Evolutionary conservation across 345 rosid species (phyloP), one percentile per base, ranked within the genome.

Genomic region (Bruguiera parviflora): DNA sequence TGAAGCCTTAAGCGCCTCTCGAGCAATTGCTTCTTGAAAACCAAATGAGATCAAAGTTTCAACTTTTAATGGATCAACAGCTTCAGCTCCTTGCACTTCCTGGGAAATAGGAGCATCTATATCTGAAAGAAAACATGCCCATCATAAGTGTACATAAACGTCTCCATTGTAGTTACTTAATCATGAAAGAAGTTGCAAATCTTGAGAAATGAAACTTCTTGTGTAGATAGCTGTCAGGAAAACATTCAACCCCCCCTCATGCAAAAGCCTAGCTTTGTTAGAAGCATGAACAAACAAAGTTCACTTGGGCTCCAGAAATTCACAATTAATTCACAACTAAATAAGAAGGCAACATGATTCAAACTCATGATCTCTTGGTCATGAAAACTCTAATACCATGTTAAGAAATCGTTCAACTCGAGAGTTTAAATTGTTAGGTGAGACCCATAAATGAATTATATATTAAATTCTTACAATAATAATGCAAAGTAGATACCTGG

Each of bases 41-140:
- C 99, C 99, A 83, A 96, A 96, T 60, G 96, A 86, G 60, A 90
- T 57, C 82, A 96, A 84, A 55, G 90, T 92, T 65, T 89, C 96
- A 29, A 96, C 80, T 71, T 84, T 77, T 63, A 94, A 83, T 69
- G 84, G 92, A 67, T 92, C 92, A 22, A 95, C 76, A 24, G 71
- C 76, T 58, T 66, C 86, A 66, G 75, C 68, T 51, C 69, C 65
- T 69, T 67, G 79, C 37, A 76, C 58, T 49, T 65, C 80, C 46
- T 77, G 76, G 71, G 90, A 83, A 72, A 92, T 78, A 8, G 96
- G 99, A 66, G 70, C 79, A 67, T 92, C 86, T 28, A 92, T 95
- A 71, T 92, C 99, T 92, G 83, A 11, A 73, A 80, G 39, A 68
- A 64, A 51, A 52, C 5, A 53, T 20, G 11, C 39, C 10, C 31